Evolutionary conservation across 2,329 filamentous ascomycete species (phyloP), one percentile per base, ranked within the genome.

Genomic region (Calonectria pauciramosa): DNA sequence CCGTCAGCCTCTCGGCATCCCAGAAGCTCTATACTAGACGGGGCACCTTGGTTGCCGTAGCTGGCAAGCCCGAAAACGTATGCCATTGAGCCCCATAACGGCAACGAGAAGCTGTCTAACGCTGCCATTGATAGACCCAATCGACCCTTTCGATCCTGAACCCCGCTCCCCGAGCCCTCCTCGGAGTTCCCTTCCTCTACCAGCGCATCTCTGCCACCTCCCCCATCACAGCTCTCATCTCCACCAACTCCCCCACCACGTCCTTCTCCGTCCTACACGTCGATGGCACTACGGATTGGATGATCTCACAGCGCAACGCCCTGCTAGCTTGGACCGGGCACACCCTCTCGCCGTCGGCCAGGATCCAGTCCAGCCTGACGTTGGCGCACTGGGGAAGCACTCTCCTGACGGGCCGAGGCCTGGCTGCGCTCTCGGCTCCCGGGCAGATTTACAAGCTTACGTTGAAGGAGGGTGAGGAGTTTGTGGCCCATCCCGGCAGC

Each of bases 271-370:
- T 98, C 10, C 90, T 99, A 32, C 94, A 96, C 83, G 91, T 99
- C 66, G 96, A 99, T 87, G 97, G 97, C 72, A 95, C 96, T 6
- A 93, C 96, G 72, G 97, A 99, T 86, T 99, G 97, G 96, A 95
- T 98, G 89, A 88, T 99, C 11, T 91, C 95, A 9, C 96, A 99
- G 84, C 91, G 95, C 76, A 94, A 95, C 78, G 96, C 96, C 1
- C 89, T 99, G 68, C 89, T 99, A n/a, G 97, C 97, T 70, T 99
- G 97, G 97, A 98, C 96, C 0, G 97, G 97, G 34, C 95, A 98
- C 83, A 96, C 95, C 0, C 89, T 99, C 70, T 89, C 89, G 20
- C 90, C 97, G 56, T 93, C 92, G 44, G 95, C 96, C 3, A 93
- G 92, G 60, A 89, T 97, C 77, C 96, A 96, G 80, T 90, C 90